Conservation (phyloP, 495 filamentous ascomycete genomes). For the Bathelium albidoporum region DNA sequence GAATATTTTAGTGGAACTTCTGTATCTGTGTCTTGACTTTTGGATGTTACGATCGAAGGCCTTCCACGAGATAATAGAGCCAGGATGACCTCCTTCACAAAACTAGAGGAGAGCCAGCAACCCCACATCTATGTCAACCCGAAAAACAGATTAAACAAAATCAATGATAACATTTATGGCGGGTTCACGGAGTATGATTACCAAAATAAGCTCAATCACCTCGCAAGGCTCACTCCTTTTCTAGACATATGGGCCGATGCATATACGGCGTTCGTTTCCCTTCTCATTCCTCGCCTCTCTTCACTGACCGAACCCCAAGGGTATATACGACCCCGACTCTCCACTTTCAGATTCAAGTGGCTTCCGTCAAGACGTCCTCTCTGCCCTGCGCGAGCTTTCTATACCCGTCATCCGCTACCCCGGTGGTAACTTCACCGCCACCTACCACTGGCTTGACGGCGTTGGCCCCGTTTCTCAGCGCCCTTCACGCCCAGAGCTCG, state of each 20-base stretch:
- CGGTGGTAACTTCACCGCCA: conserved; percentile 71
- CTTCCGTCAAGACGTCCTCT: conserved; percentile 65
- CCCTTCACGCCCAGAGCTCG: conserved; percentile 57
- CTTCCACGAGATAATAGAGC: background rate
- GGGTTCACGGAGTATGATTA: conserved; percentile 60
- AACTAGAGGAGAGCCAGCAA: conserved; percentile 44
- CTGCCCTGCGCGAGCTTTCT: conserved; percentile 56
- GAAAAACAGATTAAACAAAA: conserved; percentile 50
- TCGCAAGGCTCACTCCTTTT: background rate
- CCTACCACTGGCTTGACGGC: conserved; percentile 75
- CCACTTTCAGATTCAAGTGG: conserved; percentile 61
- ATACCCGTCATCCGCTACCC: conserved; percentile 70
- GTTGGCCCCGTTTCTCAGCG: conserved; percentile 59
- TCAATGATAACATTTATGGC: conserved; percentile 64
- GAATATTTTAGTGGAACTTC: background rate
- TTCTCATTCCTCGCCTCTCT: background rate
- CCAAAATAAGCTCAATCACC: background rate
- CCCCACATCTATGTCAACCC: conserved; percentile 53
- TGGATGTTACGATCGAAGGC: background rate
- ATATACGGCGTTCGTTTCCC: conserved; percentile 52
- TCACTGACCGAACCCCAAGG: background rate
- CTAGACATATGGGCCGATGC: conserved; percentile 70
- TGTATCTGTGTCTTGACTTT: background rate
- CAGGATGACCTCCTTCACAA: conserved; percentile 61
- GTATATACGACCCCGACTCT: conserved; percentile 67